phyloP scores from a whole-genome alignment of 805 yeast species.

The Sungouiella thailandica region DNA sequence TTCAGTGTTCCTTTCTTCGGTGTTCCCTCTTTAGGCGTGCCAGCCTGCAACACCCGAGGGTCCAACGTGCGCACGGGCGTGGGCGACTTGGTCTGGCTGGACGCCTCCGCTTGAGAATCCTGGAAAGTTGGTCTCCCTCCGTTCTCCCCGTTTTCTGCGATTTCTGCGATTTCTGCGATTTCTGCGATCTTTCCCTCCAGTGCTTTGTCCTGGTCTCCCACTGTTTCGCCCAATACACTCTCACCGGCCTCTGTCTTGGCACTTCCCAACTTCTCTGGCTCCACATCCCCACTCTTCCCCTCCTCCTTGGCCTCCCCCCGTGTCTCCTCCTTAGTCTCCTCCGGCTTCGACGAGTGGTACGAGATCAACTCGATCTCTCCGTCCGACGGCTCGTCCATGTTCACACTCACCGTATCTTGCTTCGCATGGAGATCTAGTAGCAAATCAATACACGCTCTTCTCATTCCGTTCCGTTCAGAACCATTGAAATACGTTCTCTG shows the following conservation, averaged over 20 bases:
- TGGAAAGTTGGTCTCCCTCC: too few species aligned
- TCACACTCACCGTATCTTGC: too few species aligned
- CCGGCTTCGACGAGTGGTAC: slow-evolving; percentile 6
- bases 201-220: too few species aligned
- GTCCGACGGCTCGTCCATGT: slow-evolving; percentile 12
- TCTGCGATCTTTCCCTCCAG: too few species aligned
- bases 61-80: slow-evolving; percentile 2
- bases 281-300: not conserved
- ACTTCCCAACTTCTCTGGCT: not conserved
- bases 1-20: too few species aligned
- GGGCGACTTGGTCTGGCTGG: too few species aligned
- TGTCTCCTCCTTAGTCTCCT: not conserved
- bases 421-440: slow-evolving; percentile 12
- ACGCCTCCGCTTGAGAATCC: too few species aligned
- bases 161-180: too few species aligned
- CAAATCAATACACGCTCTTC: slow-evolving; percentile 8
- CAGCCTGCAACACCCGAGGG: not conserved
- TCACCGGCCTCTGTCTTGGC: too few species aligned
- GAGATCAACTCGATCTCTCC: slow-evolving; percentile 21
- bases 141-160: too few species aligned
- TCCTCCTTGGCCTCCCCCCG: not conserved
- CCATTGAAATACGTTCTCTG: slow-evolving; percentile 4
- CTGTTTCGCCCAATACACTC: too few species aligned
- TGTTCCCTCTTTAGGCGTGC: too few species aligned
- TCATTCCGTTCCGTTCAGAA: slow-evolving; percentile 10